phyloP scores from a whole-genome alignment of 345 rosid species.

The Citrus mangshanensis region DNA sequence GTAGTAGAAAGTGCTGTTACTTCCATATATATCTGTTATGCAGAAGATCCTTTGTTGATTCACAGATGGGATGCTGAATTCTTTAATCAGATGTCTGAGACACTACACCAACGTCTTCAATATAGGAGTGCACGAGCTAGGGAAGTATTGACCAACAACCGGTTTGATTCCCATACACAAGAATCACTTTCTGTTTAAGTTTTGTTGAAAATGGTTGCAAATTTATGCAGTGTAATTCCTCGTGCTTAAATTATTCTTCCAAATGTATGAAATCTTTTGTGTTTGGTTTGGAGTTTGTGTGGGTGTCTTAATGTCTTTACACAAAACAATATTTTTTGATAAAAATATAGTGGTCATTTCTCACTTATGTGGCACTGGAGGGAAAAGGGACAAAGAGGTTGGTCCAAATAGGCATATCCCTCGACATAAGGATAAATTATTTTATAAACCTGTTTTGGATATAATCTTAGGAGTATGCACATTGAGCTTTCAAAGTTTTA shows the following conservation, averaged over 20 bases:
- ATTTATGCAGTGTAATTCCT: constrained; percentile 1
- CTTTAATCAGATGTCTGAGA: constrained; percentile 69
- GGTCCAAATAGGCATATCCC: background rate
- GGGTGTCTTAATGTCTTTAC: background rate
- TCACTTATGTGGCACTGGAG: background rate
- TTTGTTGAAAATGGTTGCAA: background rate
- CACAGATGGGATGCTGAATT: constrained; percentile 76
- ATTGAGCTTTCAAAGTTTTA: too few relatives aligned
- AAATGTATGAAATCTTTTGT: constrained; percentile 9
- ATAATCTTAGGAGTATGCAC: too few relatives aligned
- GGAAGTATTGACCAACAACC: constrained; percentile 47
- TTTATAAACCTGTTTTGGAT: too few relatives aligned
- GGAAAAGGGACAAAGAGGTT: background rate
- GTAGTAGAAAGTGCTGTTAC: constrained; percentile 95
- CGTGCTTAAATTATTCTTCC: constrained; percentile 10
- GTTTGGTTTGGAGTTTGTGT: background rate
- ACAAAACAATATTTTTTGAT: background rate
- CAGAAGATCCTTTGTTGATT: constrained; percentile 81
- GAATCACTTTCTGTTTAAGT: constrained; percentile 27
- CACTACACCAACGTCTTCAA: constrained; percentile 81
- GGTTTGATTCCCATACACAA: constrained; percentile 31
- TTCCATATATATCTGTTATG: constrained; percentile 85
- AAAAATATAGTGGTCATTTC: background rate
- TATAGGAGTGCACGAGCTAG: constrained; percentile 68
- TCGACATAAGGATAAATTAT: background rate